Evolutionary conservation across 495 filamentous ascomycete genomes (phyloP), one percentile per base, ranked within the genome.

Genomic region (Letharia lupina): DNA sequence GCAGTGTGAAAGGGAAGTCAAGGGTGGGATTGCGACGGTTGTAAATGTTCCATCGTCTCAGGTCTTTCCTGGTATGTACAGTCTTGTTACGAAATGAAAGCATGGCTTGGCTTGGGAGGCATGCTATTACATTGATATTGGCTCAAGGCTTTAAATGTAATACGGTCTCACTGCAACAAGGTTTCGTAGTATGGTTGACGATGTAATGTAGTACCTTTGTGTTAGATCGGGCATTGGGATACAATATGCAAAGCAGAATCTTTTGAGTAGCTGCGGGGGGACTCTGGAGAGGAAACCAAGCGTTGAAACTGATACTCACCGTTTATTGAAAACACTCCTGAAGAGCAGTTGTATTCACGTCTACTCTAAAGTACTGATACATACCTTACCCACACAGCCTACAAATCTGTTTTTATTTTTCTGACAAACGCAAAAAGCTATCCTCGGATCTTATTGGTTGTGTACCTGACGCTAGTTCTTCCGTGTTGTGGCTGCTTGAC

Each of bases 21-120:
- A 44, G 68, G 42, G n/a, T 62, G 13, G 50, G 65, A 37, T 23
- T 67, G 41, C 59, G 65, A 39, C 42, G 40, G 16, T 40, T 70
- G 10, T 69, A 42, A 52, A 35, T 65, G 12, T 28, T 33, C n/a
- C 4, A 15, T 39, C 4, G 6, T 31, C 4, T 39, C n/a, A 9
- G 7, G 3, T 12, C 5, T 60, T 28, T n/a, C 31, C 11, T 39
- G 12, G 7, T 39, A 39, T 50, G 33, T 45, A 58, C 40, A 20
- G 10, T 20, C 8, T 28, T 23, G 39, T n/a, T 9, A 23, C 11
- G 28, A 31, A 50, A 39, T 0, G 33, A 35, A 42, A 11, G 65
- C 37, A 62, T 66, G 47, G 63, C 63, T 16, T 56, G 58, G 16
- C 20, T 50, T 42, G 39, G 31, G 11, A n/a, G 39, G 20, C 23